Percentiles rank a stretch among this genome's conserved stretches.
These are phyloP conservation scores for Podaxis mareebaensis DNA, from an alignment of 768 basidiomycete species.

Conservation along the genomic window DNA sequence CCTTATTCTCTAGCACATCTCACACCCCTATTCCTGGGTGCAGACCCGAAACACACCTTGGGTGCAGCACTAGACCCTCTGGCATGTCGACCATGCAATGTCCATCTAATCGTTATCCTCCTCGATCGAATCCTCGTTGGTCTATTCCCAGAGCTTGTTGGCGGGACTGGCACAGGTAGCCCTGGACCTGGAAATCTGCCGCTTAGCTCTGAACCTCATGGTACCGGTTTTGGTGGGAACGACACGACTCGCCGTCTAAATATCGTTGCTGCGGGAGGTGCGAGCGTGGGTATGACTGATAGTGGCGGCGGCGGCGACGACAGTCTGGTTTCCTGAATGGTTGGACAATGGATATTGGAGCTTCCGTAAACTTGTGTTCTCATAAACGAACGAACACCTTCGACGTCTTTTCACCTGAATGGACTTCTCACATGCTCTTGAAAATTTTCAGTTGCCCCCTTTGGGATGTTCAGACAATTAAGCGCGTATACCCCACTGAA, in stretches of 20 bases:
- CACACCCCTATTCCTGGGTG: constrained; percentile 55
- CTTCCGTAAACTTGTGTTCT: neutral
- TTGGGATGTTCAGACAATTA: neutral
- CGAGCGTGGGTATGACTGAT: neutral
- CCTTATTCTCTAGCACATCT: constrained; percentile 35
- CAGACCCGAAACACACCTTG: constrained; percentile 48
- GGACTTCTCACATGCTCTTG: neutral
- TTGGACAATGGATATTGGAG: neutral
- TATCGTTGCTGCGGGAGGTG: neutral
- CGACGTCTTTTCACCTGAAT: neutral
- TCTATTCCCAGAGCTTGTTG: constrained; percentile 76
- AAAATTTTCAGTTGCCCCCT: neutral
- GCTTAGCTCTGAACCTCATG: neutral
- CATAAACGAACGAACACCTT: neutral
- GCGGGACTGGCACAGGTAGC: neutral
- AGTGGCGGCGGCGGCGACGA: neutral
- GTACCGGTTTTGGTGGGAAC: neutral
- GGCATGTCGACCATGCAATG: constrained; percentile 67
- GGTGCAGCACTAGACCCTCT: constrained; percentile 61
- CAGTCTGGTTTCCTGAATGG: neutral
- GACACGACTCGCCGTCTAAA: neutral
- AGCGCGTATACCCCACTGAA: neutral
- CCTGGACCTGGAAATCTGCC: neutral
- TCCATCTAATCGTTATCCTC: constrained; percentile 72
- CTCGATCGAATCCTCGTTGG: constrained; percentile 71